phyloP scores from a whole-genome alignment of 176 grass and related monocot species.

The Elaeis guineensis region DNA sequence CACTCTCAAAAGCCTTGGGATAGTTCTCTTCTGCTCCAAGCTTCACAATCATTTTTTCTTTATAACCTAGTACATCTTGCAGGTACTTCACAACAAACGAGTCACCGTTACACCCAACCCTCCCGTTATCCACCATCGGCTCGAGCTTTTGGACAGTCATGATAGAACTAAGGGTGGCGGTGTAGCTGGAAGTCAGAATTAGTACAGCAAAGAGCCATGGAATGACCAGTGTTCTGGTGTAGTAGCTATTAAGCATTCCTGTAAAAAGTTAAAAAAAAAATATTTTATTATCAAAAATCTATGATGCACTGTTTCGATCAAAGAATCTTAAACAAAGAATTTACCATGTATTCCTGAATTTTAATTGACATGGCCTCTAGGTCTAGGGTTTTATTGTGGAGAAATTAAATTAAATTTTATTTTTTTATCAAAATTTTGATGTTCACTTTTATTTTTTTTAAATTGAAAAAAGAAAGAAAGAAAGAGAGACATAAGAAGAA shows the following conservation, averaged over 20 bases:
- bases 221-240: slow-evolving; percentile 21
- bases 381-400: too few species aligned
- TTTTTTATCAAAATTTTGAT: too few species aligned
- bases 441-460: too few species aligned
- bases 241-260: slow-evolving; percentile 8
- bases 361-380: too few species aligned
- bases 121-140: neutral
- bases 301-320: too few species aligned
- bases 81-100: slow-evolving; percentile 30
- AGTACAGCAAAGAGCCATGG: slow-evolving; percentile 25
- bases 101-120: slow-evolving; percentile 16
- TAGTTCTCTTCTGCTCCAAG: neutral
- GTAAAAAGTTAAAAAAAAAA: neutral
- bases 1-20: neutral
- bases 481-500: too few species aligned
- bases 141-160: slow-evolving; percentile 9
- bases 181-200: slow-evolving; percentile 19
- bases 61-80: slow-evolving; percentile 3
- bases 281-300: too few species aligned
- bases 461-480: too few species aligned
- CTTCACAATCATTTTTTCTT: neutral
- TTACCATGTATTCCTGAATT: too few species aligned
- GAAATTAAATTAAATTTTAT: too few species aligned
- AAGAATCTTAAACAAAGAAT: too few species aligned
- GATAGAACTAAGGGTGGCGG: slow-evolving; percentile 25